phyloP scores from a whole-genome alignment of 139 green algal species.

The Chlamydomonas applanata region DNA sequence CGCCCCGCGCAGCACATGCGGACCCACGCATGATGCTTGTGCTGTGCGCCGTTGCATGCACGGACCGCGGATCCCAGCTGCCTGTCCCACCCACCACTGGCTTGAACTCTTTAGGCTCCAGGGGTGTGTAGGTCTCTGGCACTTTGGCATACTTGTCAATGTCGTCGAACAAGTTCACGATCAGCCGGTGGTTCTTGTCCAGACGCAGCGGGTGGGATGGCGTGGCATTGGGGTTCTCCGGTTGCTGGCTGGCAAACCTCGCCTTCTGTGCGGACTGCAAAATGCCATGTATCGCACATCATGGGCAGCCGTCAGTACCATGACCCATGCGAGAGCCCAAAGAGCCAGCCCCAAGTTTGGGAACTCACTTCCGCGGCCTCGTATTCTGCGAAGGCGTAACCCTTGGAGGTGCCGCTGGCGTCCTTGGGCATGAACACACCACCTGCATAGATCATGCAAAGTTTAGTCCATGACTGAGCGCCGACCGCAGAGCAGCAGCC shows the following conservation, averaged over 20 bases:
- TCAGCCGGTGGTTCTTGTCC: constrained; percentile 96
- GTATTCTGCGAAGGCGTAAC: constrained; percentile 97
- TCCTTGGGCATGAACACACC: constrained; percentile 91
- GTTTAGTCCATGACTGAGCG: not conserved
- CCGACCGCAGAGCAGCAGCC: not conserved
- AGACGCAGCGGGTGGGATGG: constrained; percentile 38
- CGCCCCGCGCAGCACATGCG: too few species aligned
- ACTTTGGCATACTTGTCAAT: constrained; percentile 76
- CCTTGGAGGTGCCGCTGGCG: constrained; percentile 74
- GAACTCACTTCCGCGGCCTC: constrained; percentile 11
- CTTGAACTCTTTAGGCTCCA: constrained; percentile 40
- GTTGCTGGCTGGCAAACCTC: too few species aligned
- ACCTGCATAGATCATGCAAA: constrained; percentile 34
- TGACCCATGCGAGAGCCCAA: too few species aligned
- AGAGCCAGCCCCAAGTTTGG: not conserved
- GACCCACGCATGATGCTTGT: too few species aligned
- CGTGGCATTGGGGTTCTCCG: too few species aligned
- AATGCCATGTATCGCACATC: too few species aligned
- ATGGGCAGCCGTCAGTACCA: not conserved
- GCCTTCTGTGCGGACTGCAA: too few species aligned
- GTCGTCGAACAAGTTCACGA: constrained; percentile 91
- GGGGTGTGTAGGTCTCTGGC: constrained; percentile 58
- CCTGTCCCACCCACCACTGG: constrained; percentile 32
- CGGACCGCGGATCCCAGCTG: not conserved
- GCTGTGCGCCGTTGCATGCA: too few species aligned